These are phyloP conservation scores for Durotheca rogersii DNA, from an alignment of 495 filamentous ascomycete genomes.

Conservation along the genomic window DNA sequence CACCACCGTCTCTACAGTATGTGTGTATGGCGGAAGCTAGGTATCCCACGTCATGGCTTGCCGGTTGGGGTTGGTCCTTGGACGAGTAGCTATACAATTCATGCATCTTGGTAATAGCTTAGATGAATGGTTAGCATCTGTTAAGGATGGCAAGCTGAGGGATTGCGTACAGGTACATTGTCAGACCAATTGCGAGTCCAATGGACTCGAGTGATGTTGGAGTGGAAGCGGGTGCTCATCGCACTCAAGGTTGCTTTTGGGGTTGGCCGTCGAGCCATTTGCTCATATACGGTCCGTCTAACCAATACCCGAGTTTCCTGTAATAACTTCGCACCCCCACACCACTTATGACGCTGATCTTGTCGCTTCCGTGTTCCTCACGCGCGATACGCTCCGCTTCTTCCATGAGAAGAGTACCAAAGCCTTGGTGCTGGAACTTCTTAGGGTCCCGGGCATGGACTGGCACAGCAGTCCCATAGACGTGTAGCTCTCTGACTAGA, in stretches of 20 bases:
- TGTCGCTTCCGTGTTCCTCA: conserved; percentile 86
- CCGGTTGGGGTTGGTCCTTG: no score
- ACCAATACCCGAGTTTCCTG: conserved; percentile 81
- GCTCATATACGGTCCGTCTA: conserved; percentile 91
- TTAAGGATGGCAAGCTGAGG: no score
- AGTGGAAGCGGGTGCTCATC: background rate
- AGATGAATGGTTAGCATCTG: no score
- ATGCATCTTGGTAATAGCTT: no score
- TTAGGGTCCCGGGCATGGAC: conserved; percentile 88
- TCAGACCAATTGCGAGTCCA: no score
- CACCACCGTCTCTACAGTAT: no score
- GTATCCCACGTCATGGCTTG: no score
- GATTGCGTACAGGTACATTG: no score
- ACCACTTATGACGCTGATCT: conserved; percentile 94
- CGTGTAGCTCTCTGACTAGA: conserved; percentile 90
- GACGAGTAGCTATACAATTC: no score
- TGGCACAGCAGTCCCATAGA: conserved; percentile 93
- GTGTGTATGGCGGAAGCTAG: no score
- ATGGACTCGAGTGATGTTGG: background rate
- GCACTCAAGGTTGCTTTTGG: conserved; percentile 13
- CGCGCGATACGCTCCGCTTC: conserved; percentile 93
- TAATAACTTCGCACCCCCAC: conserved; percentile 96
- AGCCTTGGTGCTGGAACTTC: conserved; percentile 98
- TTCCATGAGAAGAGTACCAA: conserved; percentile 95
- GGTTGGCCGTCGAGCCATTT: conserved; percentile 59